Evolutionary conservation across 2,329 filamentous ascomycete species (phyloP).

Genomic region (Coniochaeta pulveracea): DNA sequence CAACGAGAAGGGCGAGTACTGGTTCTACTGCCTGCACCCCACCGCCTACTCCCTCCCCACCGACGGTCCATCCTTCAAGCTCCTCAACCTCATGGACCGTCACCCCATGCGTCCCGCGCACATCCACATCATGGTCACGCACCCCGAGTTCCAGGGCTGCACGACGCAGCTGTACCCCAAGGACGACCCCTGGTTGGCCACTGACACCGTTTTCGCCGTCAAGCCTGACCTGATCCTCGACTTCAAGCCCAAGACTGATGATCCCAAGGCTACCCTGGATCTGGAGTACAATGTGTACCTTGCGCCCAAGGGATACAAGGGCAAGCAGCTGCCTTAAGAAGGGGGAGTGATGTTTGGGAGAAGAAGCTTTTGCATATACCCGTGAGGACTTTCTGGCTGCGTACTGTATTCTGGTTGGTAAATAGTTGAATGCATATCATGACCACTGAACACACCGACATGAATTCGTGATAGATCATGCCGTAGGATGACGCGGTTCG

Average conservation of each 20-base stretch:
- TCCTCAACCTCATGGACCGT: slow-evolving; percentile 42
- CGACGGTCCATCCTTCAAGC: slow-evolving; percentile 40
- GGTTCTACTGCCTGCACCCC: slow-evolving; percentile 42
- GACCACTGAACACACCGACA: too few species aligned
- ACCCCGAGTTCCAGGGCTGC: slow-evolving; percentile 44
- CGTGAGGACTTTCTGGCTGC: too few species aligned
- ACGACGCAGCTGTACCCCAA: slow-evolving; percentile 59
- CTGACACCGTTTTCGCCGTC: slow-evolving; percentile 27
- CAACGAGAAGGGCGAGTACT: slow-evolving; percentile 48
- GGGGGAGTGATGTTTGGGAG: neutral
- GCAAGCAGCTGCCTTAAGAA: slow-evolving; percentile 6
- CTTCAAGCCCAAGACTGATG: slow-evolving; percentile 21
- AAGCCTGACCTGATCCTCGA: slow-evolving; percentile 24
- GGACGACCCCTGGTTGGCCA: slow-evolving; percentile 39
- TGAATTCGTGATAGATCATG: too few species aligned
- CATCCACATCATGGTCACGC: slow-evolving; percentile 43
- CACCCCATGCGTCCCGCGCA: slow-evolving; percentile 47
- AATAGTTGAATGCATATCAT: too few species aligned
- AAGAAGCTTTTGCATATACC: neutral
- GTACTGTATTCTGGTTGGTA: too few species aligned
- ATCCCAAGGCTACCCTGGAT: slow-evolving; percentile 22
- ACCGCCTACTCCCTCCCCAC: slow-evolving; percentile 29
- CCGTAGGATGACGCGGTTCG: too few species aligned
- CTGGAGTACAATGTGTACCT: slow-evolving; percentile 25
- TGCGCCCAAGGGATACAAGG: slow-evolving; percentile 19